Percentiles rank a stretch among this genome's conserved stretches.
phyloP scores from a whole-genome alignment of 2,329 filamentous ascomycete genomes.

The Diaporthe humulicola region DNA sequence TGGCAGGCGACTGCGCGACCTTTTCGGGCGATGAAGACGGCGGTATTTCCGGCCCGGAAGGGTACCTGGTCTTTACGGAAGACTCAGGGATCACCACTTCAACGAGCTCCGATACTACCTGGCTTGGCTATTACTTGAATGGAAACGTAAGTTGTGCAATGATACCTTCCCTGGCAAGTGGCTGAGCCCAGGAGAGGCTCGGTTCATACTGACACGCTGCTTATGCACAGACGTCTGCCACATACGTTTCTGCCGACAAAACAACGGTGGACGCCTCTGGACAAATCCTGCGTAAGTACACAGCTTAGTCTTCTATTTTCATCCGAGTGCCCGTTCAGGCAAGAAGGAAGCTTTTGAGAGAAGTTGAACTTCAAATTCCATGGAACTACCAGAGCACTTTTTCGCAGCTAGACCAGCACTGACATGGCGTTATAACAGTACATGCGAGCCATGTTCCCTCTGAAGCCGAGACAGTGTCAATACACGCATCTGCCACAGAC shows the following conservation, averaged over 20 bases:
- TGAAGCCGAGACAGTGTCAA: background rate
- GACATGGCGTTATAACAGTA: background rate
- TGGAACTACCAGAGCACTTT: background rate
- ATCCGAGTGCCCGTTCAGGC: fast-evolving
- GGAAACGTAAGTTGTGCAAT: background rate
- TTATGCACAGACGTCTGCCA: background rate
- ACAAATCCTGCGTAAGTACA: conserved; percentile 7
- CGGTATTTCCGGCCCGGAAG: background rate
- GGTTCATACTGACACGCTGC: background rate
- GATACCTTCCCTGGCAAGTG: background rate
- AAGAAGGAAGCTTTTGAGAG: background rate
- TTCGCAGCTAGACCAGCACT: background rate
- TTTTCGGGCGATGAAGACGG: conserved; percentile 1
- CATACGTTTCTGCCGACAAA: conserved; percentile 4
- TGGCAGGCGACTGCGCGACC: conserved; percentile 2
- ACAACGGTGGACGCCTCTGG: background rate
- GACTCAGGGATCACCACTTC: conserved; percentile 14
- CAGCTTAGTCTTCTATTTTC: background rate
- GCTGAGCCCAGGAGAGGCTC: no score
- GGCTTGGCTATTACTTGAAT: conserved; percentile 23
- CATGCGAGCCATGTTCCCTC: background rate
- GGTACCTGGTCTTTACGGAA: background rate
- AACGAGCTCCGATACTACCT: background rate
- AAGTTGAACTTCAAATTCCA: no score
- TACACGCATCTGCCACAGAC: background rate